These are phyloP conservation scores for Berberis vulgaris DNA, from an alignment of 164 flowering plant genomes.

Conservation along the genomic window DNA sequence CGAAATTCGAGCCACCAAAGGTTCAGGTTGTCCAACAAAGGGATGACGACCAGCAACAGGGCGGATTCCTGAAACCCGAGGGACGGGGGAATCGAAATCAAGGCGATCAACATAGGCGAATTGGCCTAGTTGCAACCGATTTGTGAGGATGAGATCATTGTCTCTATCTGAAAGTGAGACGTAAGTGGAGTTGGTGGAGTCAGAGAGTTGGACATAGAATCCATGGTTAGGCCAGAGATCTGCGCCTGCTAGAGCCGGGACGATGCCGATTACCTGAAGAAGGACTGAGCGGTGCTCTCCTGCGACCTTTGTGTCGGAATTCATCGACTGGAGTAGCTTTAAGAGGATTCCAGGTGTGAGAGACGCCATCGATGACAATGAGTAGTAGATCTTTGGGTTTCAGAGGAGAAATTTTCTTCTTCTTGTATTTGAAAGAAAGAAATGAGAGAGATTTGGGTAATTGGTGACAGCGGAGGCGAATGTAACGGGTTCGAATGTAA, in stretches of 20 bases:
- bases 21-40: slow-evolving; percentile 67
- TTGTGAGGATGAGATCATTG: slow-evolving; percentile 2
- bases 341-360: not conserved
- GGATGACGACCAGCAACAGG: slow-evolving; percentile 82
- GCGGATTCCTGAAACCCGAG: slow-evolving; percentile 54
- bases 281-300: not conserved
- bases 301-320: not conserved
- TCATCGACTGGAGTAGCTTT: slow-evolving; percentile 1
- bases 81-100: slow-evolving; percentile 43
- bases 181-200: not conserved
- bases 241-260: slow-evolving; percentile 2
- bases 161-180: not conserved
- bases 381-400: too few species aligned
- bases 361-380: slow-evolving; percentile 5
- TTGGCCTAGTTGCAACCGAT: not conserved
- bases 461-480: too few species aligned
- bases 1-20: slow-evolving; percentile 48
- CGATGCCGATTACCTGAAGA: slow-evolving; percentile 1
- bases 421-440: not conserved
- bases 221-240: slow-evolving; percentile 3
- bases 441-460: too few species aligned
- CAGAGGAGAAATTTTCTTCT: not conserved
- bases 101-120: slow-evolving; percentile 1
- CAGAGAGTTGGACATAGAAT: slow-evolving; percentile 3
- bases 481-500: too few species aligned